Percentiles rank a stretch among this genome's conserved stretches.
These are phyloP conservation scores for Vitis hybrid DNA, from an alignment of 177 flowering plant species.

Conservation along the genomic window DNA sequence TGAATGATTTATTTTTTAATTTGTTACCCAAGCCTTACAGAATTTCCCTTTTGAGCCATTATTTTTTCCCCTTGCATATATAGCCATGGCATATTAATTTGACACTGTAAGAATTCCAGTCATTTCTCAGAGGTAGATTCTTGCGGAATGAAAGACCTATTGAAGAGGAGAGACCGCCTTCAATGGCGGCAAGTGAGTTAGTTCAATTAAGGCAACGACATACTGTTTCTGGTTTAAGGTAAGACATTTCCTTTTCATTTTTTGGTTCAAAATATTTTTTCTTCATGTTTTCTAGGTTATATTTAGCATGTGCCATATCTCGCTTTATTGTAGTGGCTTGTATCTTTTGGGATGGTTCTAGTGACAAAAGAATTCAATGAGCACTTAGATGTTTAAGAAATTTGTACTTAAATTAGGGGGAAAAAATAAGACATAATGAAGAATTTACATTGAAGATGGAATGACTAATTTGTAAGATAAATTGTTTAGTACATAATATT, in stretches of 20 bases:
- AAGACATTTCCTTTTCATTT: constrained; percentile 8
- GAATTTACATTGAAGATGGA: too few relatives aligned
- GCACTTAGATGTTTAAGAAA: neutral
- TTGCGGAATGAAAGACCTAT: constrained; percentile 62
- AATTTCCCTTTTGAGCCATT: neutral
- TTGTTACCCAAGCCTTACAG: neutral
- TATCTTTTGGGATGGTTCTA: neutral
- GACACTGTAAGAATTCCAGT: constrained; percentile 29
- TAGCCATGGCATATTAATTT: neutral
- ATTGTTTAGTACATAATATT: too few relatives aligned
- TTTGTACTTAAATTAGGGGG: too few relatives aligned
- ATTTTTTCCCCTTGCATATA: neutral
- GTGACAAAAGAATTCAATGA: neutral
- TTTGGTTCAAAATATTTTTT: neutral
- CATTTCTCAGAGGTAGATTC: constrained; percentile 74
- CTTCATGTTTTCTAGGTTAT: neutral
- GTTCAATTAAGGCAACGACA: constrained; percentile 64
- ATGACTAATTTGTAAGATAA: too few relatives aligned
- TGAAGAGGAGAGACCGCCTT: constrained; percentile 69
- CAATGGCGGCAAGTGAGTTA: constrained; percentile 60
- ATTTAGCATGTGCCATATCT: neutral
- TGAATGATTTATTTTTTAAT: too few relatives aligned
- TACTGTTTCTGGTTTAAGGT: constrained; percentile 79
- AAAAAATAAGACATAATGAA: too few relatives aligned
- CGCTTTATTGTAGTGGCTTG: neutral